Percentiles rank a stretch among this genome's conserved stretches.
Conservation (phyloP, 257 asterid genomes). For the Solanum peruvianum region DNA sequence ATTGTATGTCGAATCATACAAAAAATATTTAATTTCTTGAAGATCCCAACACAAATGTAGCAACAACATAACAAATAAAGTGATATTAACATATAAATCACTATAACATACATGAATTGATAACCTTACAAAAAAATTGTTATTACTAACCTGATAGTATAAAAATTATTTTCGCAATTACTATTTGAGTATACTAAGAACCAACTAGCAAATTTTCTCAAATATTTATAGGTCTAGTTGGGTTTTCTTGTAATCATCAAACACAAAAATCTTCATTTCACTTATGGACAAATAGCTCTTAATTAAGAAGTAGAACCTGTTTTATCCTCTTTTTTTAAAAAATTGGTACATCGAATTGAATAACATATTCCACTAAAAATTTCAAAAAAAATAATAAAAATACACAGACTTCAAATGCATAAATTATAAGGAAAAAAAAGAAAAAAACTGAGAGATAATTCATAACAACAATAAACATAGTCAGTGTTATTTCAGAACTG, state of each 20-base stretch:
- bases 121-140: neutral
- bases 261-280: neutral
- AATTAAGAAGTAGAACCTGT: neutral
- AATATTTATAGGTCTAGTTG: neutral
- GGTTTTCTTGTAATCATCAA: neutral
- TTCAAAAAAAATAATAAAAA: too few species aligned
- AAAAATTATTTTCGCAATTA: neutral
- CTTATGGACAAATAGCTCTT: neutral
- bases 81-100: too few species aligned
- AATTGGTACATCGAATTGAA: too few species aligned
- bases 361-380: too few species aligned
- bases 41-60: rapidly evolving
- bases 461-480: too few species aligned
- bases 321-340: too few species aligned
- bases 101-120: neutral
- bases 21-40: too few species aligned
- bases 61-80: neutral
- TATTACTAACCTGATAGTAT: neutral
- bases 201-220: neutral
- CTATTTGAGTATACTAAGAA: neutral
- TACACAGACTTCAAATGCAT: too few species aligned
- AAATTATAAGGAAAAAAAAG: too few species aligned
- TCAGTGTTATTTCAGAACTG: too few species aligned
- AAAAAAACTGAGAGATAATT: too few species aligned
- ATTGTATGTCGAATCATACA: neutral